Base-by-base conservation (phyloP, 768 basidiomycete species). In the Rhodotorula graminis region DNA sequence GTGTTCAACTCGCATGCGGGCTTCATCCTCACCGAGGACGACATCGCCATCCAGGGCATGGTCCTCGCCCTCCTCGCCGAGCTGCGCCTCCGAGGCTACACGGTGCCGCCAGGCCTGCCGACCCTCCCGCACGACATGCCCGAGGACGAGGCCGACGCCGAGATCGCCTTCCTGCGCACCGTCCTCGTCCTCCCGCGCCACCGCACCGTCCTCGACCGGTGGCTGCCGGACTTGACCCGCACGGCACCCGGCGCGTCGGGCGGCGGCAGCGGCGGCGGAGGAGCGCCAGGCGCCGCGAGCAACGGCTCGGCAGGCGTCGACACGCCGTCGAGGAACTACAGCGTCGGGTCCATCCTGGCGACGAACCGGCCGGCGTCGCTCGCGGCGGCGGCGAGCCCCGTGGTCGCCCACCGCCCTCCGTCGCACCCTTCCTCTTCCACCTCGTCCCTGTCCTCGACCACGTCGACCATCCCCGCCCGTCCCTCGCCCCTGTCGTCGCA, bases 31-130 rank as follows among this genome's bases (percentile, higher is more conserved):
- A 70, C 73, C 42, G 75, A 76, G 37, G 75, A 73, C 47, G 75
- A 76, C 60, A 73, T 76, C 55, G 66, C 72, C 31, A 71, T 76
- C 61, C 69, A 76, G 59, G 75, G 72, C 23, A 70, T 71, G 66
- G 75, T 73, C 12, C 63, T 76, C 31, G 75, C 69, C 11, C 55
- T 76, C 25, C 67, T 76, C 50, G 46, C 53, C 12, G 75, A 76
- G 47, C 64, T 76, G 29, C 31, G 61, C 2, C 42, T 40, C 4
- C 42, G 75, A 14, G 72, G 75, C 8, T 76, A 76, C 72, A 37
- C 61, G 14, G 59, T 76, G 14, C 75, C 75, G 21, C 66, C 61
- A 0, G 72, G 75, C 0, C 31, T 76, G 16, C 69, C 69, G 25
- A n/a, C 65, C 14, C 66, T 67, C 12, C 75, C 72, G 4, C 23